Conservation (phyloP, 1,284 basidiomycete genomes). For the Microbotryum saponariae region DNA sequence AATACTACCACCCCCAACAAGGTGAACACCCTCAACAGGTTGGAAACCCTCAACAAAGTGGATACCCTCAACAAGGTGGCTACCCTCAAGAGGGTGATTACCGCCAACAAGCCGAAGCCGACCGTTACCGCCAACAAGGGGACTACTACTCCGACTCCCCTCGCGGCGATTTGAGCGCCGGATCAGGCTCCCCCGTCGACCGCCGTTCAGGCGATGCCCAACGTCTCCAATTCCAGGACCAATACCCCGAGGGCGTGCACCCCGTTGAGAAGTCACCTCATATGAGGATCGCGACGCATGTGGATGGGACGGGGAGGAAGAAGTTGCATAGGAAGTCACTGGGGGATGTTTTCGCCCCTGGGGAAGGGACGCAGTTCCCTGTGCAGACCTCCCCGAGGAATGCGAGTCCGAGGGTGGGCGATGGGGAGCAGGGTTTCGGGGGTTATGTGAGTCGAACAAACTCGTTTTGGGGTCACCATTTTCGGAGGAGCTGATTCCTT, state of each 20-base stretch:
- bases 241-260: background rate
- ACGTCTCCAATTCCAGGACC: background rate
- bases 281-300: constrained; percentile 22
- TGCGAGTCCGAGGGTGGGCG: background rate
- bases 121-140: background rate
- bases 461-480: background rate
- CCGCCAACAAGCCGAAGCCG: background rate
- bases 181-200: background rate
- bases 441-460: background rate
- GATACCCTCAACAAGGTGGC: background rate
- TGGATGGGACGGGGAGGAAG: constrained; percentile 17
- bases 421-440: background rate
- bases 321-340: constrained; percentile 23
- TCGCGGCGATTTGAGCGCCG: no score
- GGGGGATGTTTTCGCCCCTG: background rate
- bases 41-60: background rate
- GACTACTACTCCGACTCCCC: no score
- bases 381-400: background rate
- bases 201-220: background rate
- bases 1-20: no score
- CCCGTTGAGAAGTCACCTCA: constrained; percentile 24
- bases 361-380: background rate
- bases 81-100: background rate
- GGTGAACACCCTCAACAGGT: no score
- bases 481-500: background rate